Evolutionary conservation across 768 basidiomycete species (phyloP).

Genomic region (Lentinus tigrinus): DNA sequence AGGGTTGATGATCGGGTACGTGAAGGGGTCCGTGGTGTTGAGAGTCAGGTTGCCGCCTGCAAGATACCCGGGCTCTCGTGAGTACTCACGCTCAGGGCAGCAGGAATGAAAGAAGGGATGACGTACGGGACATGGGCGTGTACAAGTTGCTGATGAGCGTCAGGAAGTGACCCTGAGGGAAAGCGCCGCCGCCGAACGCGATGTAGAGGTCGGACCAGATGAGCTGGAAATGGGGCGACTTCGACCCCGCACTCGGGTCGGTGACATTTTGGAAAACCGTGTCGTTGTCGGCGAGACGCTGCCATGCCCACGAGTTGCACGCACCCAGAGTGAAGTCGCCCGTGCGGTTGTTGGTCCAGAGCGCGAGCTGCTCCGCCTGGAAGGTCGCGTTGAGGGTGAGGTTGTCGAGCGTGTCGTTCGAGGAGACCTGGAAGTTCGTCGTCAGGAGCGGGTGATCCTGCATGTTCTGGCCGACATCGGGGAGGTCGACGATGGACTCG

Average conservation of each 20-base stretch:
- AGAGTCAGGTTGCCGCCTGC: slow-evolving; percentile 8
- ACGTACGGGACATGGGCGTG: slow-evolving; percentile 9
- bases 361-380: neutral
- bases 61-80: neutral
- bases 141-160: neutral
- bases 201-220: neutral
- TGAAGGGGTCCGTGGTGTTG: slow-evolving; percentile 12
- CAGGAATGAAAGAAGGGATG: neutral
- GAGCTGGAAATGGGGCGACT: slow-evolving; percentile 12
- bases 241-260: slow-evolving; percentile 17
- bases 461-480: slow-evolving; percentile 34
- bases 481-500: slow-evolving; percentile 33
- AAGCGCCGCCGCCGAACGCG: neutral
- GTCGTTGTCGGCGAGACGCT: slow-evolving; percentile 7
- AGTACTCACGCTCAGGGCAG: neutral
- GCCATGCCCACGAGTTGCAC: neutral
- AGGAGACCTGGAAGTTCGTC: neutral
- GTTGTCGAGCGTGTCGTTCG: neutral
- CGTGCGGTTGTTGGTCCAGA: neutral
- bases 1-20: slow-evolving; percentile 13
- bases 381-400: neutral
- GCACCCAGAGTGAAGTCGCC: neutral
- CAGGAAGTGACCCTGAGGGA: slow-evolving; percentile 1
- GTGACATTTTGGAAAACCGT: neutral
- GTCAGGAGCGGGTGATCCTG: slow-evolving; percentile 3